Percentiles rank a stretch among this genome's conserved stretches.
These are phyloP conservation scores for Candida tropicalis DNA, from an alignment of 1,139 yeast species.

Conservation along the genomic window DNA sequence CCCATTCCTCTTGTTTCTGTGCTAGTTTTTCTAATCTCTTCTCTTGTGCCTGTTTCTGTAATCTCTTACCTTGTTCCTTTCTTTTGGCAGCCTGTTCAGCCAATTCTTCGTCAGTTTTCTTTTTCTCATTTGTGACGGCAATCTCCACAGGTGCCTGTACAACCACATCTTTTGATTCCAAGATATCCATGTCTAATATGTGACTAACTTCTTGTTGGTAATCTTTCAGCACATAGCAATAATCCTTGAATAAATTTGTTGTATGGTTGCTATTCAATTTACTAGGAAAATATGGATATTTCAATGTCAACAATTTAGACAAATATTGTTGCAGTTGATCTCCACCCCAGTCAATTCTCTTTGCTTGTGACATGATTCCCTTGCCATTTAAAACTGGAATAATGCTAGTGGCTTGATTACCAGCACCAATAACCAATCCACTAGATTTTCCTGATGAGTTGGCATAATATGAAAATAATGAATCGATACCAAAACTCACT, in stretches of 20 bases:
- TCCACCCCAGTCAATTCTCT: slow-evolving; percentile 94
- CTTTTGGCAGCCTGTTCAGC: slow-evolving; percentile 77
- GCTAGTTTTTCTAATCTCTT: slow-evolving; percentile 77
- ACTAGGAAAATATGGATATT: slow-evolving; percentile 90
- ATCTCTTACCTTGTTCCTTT: slow-evolving; percentile 80
- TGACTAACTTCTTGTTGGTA: slow-evolving; percentile 64
- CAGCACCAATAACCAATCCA: slow-evolving; percentile 81
- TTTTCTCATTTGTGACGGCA: slow-evolving; percentile 51
- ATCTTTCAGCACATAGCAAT: slow-evolving; percentile 74
- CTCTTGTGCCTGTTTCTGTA: slow-evolving; percentile 92
- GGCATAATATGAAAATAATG: slow-evolving; percentile 71
- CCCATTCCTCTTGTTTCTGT: slow-evolving; percentile 80
- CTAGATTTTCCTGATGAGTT: slow-evolving; percentile 40
- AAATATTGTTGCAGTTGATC: slow-evolving; percentile 67
- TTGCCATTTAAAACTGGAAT: slow-evolving; percentile 76
- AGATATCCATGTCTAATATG: slow-evolving; percentile 59
- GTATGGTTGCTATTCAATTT: slow-evolving; percentile 67
- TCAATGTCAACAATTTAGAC: slow-evolving; percentile 65
- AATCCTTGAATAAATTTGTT: slow-evolving; percentile 68
- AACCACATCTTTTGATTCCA: slow-evolving; percentile 71
- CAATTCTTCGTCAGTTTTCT: slow-evolving; percentile 83
- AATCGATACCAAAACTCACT: slow-evolving; percentile 79
- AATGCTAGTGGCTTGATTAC: slow-evolving; percentile 79
- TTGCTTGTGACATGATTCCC: slow-evolving; percentile 68
- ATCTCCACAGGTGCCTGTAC: slow-evolving; percentile 79